Conservation (phyloP, 2,329 filamentous ascomycete genomes). For the Diaporthe sp. region DNA sequence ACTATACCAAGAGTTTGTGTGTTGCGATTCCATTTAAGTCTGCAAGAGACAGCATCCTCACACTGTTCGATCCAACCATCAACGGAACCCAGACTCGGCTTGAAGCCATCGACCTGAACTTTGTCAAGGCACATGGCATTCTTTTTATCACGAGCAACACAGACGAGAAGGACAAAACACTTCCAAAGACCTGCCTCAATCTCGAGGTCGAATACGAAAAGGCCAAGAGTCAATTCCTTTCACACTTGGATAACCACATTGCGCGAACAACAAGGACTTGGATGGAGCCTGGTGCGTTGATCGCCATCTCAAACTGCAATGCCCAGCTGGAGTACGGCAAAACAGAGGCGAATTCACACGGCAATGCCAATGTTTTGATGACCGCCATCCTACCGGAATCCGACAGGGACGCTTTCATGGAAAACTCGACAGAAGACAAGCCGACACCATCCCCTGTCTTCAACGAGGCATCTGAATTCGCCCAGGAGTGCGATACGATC, state of each 20-base stretch:
- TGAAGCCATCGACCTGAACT: constrained; percentile 64
- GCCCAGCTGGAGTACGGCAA: constrained; percentile 65
- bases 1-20: constrained; percentile 77
- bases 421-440: background rate
- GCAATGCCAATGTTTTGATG: constrained; percentile 53
- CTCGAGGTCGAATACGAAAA: no score
- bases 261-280: no score
- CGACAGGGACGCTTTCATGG: constrained; percentile 12
- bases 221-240: no score
- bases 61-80: no score
- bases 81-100: constrained; percentile 42
- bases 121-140: constrained; percentile 73
- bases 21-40: constrained; percentile 74
- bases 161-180: constrained; percentile 21
- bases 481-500: constrained; percentile 55
- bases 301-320: no score
- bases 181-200: constrained; percentile 44
- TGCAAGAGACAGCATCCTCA: no score
- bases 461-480: constrained; percentile 52
- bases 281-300: no score
- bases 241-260: no score
- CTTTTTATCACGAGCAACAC: constrained; percentile 57
- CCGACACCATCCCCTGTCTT: constrained; percentile 42
- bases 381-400: constrained; percentile 43
- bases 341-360: constrained; percentile 16